Conservation (phyloP, 768 basidiomycete species). For the Gymnopilus junonius region DNA sequence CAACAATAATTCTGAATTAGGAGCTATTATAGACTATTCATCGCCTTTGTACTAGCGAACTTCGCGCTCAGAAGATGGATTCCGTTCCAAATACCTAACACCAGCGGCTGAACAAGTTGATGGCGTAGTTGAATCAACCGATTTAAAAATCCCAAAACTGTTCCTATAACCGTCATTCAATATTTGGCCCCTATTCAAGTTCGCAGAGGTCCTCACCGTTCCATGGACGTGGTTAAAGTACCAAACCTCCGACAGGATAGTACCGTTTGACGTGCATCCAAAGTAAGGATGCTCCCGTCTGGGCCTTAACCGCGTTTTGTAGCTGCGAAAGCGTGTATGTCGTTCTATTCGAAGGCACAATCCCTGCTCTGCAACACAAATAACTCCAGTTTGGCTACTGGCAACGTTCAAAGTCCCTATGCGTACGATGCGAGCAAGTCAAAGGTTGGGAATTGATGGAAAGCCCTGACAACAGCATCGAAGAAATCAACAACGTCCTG, state of each 20-base stretch:
- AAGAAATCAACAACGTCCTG: slow-evolving; percentile 76
- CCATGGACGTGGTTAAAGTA: slow-evolving; percentile 74
- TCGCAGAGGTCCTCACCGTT: slow-evolving; percentile 42
- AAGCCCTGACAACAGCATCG: slow-evolving; percentile 62
- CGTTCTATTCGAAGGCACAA: slow-evolving; percentile 71
- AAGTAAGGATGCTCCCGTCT: slow-evolving; percentile 71
- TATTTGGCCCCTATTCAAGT: not conserved
- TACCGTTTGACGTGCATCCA: slow-evolving; percentile 63
- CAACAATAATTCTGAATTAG: slow-evolving; percentile 3
- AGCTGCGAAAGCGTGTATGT: slow-evolving; percentile 59
- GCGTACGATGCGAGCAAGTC: slow-evolving; percentile 69
- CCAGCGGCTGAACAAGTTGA: slow-evolving; percentile 56
- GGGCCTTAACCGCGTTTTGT: slow-evolving; percentile 56
- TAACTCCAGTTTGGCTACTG: too few species aligned
- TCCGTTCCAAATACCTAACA: slow-evolving; percentile 67
- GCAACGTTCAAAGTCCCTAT: not conserved
- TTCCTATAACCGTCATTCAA: slow-evolving; percentile 50
- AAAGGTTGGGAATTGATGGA: slow-evolving; percentile 68
- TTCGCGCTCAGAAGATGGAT: slow-evolving; percentile 53
- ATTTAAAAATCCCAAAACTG: slow-evolving; percentile 68
- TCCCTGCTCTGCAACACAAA: slow-evolving; percentile 45
- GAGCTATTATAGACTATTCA: too few species aligned
- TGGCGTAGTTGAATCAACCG: slow-evolving; percentile 56
- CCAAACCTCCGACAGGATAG: slow-evolving; percentile 65
- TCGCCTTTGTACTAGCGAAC: slow-evolving; percentile 38